Conservation (phyloP, 192 early-diverging fungal genomes). For the Coemansia guatemalensis region DNA sequence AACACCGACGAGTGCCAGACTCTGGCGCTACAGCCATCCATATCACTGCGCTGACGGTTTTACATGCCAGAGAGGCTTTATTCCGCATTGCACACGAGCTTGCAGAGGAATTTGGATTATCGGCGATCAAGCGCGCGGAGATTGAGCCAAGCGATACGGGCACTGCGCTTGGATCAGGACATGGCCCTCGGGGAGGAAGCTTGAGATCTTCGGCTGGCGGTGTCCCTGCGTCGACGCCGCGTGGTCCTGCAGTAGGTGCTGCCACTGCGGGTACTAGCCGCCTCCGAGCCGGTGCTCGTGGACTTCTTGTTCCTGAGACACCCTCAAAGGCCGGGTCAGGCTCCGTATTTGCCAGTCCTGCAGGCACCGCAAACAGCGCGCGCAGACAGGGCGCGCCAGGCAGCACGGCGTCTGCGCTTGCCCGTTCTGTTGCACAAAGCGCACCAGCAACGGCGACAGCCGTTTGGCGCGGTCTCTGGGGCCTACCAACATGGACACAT, state of each 20-base stretch:
- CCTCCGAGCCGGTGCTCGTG: conserved; percentile 45
- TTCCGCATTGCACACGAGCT: conserved; percentile 52
- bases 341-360: conserved; percentile 8
- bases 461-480: conserved; percentile 53
- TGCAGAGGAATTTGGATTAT: conserved; percentile 53
- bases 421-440: conserved; percentile 27
- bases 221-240: conserved; percentile 18
- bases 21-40: conserved; percentile 43
- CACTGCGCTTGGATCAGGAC: conserved; percentile 3
- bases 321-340: conserved; percentile 19
- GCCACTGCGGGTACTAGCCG: conserved; percentile 33
- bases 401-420: conserved; percentile 7
- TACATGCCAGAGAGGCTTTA: conserved; percentile 39
- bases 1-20: conserved; percentile 38
- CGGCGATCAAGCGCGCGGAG: conserved; percentile 44
- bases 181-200: conserved; percentile 10
- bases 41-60: conserved; percentile 37
- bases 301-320: conserved; percentile 41
- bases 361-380: conserved; percentile 3
- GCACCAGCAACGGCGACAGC: conserved; percentile 29
- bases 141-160: conserved; percentile 43
- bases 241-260: conserved; percentile 20
- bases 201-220: neutral
- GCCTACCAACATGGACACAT: conserved; percentile 51
- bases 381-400: conserved; percentile 12